A percentile compares a stretch with the other conserved stretches of the same genome.
phyloP scores from a whole-genome alignment of 441 rosid species.

The Gossypium schwendimanii region DNA sequence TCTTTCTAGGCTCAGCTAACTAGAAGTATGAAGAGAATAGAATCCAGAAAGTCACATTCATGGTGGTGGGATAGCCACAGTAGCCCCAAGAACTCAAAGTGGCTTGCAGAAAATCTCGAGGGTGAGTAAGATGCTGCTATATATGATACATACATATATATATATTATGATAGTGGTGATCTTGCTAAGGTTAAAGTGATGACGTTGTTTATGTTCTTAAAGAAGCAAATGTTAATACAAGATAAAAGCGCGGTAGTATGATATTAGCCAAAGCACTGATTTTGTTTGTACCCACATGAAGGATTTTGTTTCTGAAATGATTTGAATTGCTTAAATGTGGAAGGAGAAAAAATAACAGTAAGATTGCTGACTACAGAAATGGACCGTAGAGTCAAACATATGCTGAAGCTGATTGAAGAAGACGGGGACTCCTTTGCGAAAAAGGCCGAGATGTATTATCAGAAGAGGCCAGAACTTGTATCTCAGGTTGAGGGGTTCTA shows the following conservation, averaged over 20 bases:
- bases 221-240: too few species aligned
- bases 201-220: too few species aligned
- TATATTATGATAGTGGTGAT: too few species aligned
- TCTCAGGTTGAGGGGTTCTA: conserved; percentile 76
- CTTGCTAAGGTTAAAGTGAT: too few species aligned
- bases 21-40: conserved; percentile 46
- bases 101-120: conserved; percentile 86
- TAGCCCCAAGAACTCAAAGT: conserved; percentile 71
- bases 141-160: not conserved
- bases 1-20: conserved; percentile 32
- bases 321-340: not conserved
- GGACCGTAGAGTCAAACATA: conserved; percentile 67
- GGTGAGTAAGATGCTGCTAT: conserved; percentile 36
- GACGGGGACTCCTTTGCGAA: conserved; percentile 88
- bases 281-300: not conserved
- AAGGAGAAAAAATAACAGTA: conserved; percentile 17
- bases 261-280: not conserved
- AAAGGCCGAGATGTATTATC: conserved; percentile 89
- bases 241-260: not conserved
- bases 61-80: conserved; percentile 99
- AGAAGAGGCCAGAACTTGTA: conserved; percentile 74
- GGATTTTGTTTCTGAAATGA: not conserved
- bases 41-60: conserved; percentile 70
- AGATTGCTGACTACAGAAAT: conserved; percentile 46
- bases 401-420: conserved; percentile 83